Base-by-base conservation (phyloP, 768 basidiomycete genomes). In the Clavulina sp. region DNA sequence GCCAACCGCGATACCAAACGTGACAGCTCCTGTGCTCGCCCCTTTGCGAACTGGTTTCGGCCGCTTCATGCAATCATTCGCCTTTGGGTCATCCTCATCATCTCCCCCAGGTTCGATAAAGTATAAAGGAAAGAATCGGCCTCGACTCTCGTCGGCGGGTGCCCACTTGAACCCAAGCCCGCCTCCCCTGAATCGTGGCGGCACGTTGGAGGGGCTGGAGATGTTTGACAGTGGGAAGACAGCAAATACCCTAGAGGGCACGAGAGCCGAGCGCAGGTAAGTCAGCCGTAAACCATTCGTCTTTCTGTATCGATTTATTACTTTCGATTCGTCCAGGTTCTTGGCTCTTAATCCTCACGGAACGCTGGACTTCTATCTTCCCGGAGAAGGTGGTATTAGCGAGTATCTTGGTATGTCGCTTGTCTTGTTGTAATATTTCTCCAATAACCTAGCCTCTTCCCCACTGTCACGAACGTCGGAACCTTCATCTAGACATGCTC, bases 271-370 rank as follows among this genome's bases (percentile, higher is more conserved):
- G 47, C 51, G 60, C 28, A 57, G 60, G 60, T 58, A 41, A 21
- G 54, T 6, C 23, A 18, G n/a, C 34, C n/a, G n/a, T n/a, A n/a
- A n/a, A n/a, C n/a, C n/a, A n/a, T n/a, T n/a, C n/a, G n/a, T n/a
- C n/a, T n/a, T n/a, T n/a, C n/a, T n/a, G n/a, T n/a, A n/a, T n/a
- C n/a, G n/a, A n/a, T n/a, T n/a, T n/a, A n/a, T n/a, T n/a, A n/a
- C n/a, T n/a, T 50, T 6, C 5, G n/a, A 38, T 58, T 19, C 19
- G 5, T 19, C 49, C 32, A 59, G 70, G n/a, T 69, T 71, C 56
- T 61, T 60, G 6, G 70, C 70, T 1, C 55, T 71, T 38, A 71
- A 71, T 50, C 68, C 68, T 2, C 69, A 70, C 55, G 69, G 70
- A 2, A 69, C 67, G 48, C 52, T 71, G 4, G 68, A 70, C 53